Evolutionary conservation across 1,284 basidiomycete species (phyloP), one percentile per base, ranked within the genome.

Genomic region (Cutaneotrichosporon mucoides): DNA sequence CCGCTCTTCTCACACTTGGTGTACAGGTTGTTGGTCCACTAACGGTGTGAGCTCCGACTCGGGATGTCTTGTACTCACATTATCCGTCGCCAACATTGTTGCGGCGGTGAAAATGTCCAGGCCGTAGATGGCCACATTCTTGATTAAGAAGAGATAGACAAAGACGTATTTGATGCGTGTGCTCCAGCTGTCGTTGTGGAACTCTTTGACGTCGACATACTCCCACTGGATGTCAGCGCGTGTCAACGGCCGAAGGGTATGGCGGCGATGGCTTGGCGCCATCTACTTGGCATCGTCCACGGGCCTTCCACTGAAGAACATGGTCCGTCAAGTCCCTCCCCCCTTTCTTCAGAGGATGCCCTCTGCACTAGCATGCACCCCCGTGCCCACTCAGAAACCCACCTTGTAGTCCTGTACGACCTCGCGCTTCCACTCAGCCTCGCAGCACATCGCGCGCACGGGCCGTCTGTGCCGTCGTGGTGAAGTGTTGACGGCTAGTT

Each of bases 361-460:
- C n/a, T n/a, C n/a, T n/a, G n/a, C n/a, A n/a, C n/a, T n/a, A n/a
- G n/a, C n/a, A n/a, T 13, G 36, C 7, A 15, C 1, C 46, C 52
- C 45, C 16, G 16, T 11, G 44, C 44, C 15, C 16, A 45, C 44
- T 24, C 24, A 24, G 24, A 40, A 59, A 62, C 81, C 53, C 64
- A 92, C 93, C 84, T 98, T 99, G 81, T 98, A 95, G 81, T 98
- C 95, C 59, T 90, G 91, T 48, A 99, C 94, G 69, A 90, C 85
- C 82, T 98, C 95, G 74, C 95, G 85, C 82, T 99, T 98, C 94
- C 93, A 97, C 59, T 80, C 72, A 70, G 88, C 87, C 63, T 73
- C 83, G 81, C 80, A 61, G 41, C 59, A 82, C 75, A 46, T 47
- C 33, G 33, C 46, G 33, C 11, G 46, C 34, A 40, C 38, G 38